Percentiles rank a stretch among this genome's conserved stretches.
Evolutionary conservation across 305 asterid genomes (phyloP).

Genomic region (Fraxinus greggii): DNA sequence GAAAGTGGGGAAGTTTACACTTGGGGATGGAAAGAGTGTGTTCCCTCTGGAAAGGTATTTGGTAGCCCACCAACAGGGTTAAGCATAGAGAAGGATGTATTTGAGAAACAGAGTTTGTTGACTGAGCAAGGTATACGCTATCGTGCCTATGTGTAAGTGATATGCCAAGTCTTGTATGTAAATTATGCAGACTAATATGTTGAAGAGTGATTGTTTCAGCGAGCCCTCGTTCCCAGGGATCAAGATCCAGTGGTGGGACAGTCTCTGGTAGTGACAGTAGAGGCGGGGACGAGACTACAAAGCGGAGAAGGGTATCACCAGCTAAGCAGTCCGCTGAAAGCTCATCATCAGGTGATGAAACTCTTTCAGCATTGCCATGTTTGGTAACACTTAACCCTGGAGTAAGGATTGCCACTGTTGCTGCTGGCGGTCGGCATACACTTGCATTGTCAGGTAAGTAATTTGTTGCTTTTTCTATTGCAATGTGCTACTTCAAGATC

Average conservation of each 20-base stretch:
- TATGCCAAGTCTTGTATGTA: conserved; percentile 28
- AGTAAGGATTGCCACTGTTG: conserved; percentile 69
- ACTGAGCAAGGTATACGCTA: conserved; percentile 66
- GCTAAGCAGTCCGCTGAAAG: conserved; percentile 72
- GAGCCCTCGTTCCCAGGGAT: conserved; percentile 79
- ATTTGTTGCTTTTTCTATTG: conserved; percentile 18
- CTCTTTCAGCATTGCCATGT: conserved; percentile 84
- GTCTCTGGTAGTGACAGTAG: conserved; percentile 43
- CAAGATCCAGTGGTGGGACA: conserved; percentile 54
- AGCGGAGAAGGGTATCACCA: conserved; percentile 78
- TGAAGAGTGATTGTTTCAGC: conserved; percentile 56
- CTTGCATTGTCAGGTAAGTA: conserved; percentile 79
- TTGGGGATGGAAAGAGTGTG: conserved; percentile 99
- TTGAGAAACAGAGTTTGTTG: conserved; percentile 46
- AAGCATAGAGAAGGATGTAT: conserved; percentile 50
- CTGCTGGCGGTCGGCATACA: conserved; percentile 98
- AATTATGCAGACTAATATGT: conserved; percentile 39
- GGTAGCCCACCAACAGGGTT: conserved; percentile 56
- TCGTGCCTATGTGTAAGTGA: conserved; percentile 30
- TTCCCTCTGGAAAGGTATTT: conserved; percentile 81
- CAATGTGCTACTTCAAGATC: conserved; percentile 9
- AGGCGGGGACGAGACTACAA: conserved; percentile 74
- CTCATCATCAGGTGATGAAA: conserved; percentile 72
- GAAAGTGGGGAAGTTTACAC: conserved; percentile 82
- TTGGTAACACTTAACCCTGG: conserved; percentile 78